These are phyloP conservation scores for Tephrocybe rancida DNA, from an alignment of 768 basidiomycete genomes.

Conservation along the genomic window DNA sequence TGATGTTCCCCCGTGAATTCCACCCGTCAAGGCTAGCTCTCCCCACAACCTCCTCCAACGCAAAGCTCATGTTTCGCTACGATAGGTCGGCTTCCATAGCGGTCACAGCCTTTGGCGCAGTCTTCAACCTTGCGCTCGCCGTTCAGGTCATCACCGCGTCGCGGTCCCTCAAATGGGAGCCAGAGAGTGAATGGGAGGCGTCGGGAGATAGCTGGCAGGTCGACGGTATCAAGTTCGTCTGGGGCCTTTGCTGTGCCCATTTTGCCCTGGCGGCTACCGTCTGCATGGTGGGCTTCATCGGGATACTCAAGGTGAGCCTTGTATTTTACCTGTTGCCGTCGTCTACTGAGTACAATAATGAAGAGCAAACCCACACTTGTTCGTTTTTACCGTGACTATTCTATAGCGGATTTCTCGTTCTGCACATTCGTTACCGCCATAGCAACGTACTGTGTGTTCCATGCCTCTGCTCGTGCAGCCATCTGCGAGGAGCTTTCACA, in stretches of 20 bases:
- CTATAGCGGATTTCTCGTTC: conserved; percentile 78
- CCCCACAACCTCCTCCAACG: not conserved
- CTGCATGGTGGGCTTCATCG: conserved; percentile 64
- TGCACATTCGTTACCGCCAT: conserved; percentile 59
- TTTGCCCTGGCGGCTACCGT: conserved; percentile 67
- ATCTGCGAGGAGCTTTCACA: conserved; percentile 77
- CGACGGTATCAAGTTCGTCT: conserved; percentile 53
- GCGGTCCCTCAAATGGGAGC: conserved; percentile 41
- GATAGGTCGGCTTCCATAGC: conserved; percentile 28
- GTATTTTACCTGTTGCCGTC: not conserved
- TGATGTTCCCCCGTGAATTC: conserved; percentile 15
- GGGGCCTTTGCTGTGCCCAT: conserved; percentile 66
- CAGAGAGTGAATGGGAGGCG: conserved; percentile 49
- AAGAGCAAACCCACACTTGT: conserved; percentile 68
- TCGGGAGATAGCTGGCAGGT: conserved; percentile 40
- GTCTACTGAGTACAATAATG: conserved; percentile 2
- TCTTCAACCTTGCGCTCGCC: conserved; percentile 34
- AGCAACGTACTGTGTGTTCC: conserved; percentile 62
- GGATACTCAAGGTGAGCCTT: conserved; percentile 64
- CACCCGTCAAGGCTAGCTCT: conserved; percentile 11
- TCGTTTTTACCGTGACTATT: conserved; percentile 81
- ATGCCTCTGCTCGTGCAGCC: conserved; percentile 52
- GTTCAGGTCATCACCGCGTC: conserved; percentile 28
- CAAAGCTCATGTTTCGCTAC: conserved; percentile 18
- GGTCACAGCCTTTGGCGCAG: conserved; percentile 27